Evolutionary conservation across 2,329 filamentous ascomycete genomes (phyloP), one percentile per base, ranked within the genome.

Genomic region (Chrysoporthe deuterocubensis): DNA sequence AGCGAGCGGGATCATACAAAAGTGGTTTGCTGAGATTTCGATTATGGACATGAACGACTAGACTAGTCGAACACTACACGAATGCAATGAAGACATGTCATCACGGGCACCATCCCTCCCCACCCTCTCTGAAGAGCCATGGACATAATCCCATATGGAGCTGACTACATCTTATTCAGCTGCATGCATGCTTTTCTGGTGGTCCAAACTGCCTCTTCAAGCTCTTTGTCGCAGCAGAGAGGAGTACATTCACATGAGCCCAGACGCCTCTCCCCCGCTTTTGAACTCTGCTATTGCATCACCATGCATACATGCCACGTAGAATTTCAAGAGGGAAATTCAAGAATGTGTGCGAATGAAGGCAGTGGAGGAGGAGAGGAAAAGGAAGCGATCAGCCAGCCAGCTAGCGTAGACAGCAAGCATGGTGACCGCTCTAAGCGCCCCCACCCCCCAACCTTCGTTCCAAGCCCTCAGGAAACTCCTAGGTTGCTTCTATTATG

Each of bases 1-100:
- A 62, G 63, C 56, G 63, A 63, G 64, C 67, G 67, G 60, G 64
- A 63, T 67, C 13, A 63, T 43, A 63, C 54, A 44, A 66, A 62
- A 66, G 44, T 21, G 52, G 40, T 21, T 37, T 40, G 34, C 42
- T 57, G 40, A 43, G 54, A 42, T 37, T 26, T 34, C 18, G 4
- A 48, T 9, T 6, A 37, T 16, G 63, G 32, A 48, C 40, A 60
- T 50, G 54, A 64, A 50, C 18, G 37, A 40, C n/a, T 42, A 52
- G 56, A 60, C 54, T 46, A 58, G 60, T 57, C 34, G 13, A 37
- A n/a, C n/a, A 57, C 59, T 13, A 61, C n/a, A 48, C 26, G 8
- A 26, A 61, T 9, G 26, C 59, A 34, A 34, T 60, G 59, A 34
- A 37, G 54, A 57, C 26, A 56, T 34, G 14, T n/a, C 54, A 40